phyloP scores from a whole-genome alignment of 768 basidiomycete genomes.

The Paxillus ammoniavirescens region DNA sequence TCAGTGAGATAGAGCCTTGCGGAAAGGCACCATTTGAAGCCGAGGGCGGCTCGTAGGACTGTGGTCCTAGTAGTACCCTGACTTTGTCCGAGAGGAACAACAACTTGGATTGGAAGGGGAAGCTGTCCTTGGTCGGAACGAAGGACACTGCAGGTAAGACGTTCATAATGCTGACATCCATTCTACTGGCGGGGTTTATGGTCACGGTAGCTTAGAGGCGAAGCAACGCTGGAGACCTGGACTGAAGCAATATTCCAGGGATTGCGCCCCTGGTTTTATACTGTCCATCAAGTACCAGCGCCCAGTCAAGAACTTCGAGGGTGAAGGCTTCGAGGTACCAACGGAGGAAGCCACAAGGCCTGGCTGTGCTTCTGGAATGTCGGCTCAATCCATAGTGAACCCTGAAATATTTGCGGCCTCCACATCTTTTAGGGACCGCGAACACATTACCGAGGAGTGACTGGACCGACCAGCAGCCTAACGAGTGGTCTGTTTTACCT shows the following conservation, averaged over 20 bases:
- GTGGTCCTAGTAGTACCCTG: slow-evolving; percentile 33
- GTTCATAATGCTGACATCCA: slow-evolving; percentile 26
- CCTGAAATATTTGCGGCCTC: slow-evolving; percentile 15
- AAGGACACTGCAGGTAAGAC: slow-evolving; percentile 33
- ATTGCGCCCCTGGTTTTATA: slow-evolving; percentile 20
- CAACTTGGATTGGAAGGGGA: slow-evolving; percentile 38
- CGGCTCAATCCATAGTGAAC: slow-evolving; percentile 15
- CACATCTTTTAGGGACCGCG: slow-evolving; percentile 13
- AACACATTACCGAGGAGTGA: slow-evolving; percentile 5
- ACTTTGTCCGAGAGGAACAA: slow-evolving; percentile 31
- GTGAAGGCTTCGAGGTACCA: background rate
- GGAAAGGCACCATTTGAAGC: slow-evolving; percentile 45
- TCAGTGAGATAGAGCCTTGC: slow-evolving; percentile 37
- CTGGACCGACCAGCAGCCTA: slow-evolving; percentile 5
- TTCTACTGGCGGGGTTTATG: background rate
- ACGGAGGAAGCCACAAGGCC: slow-evolving; percentile 11
- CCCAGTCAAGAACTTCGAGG: slow-evolving; percentile 2
- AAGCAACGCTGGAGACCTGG: background rate
- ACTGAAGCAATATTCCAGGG: background rate
- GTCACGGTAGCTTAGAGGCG: background rate
- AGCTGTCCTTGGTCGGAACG: slow-evolving; percentile 34
- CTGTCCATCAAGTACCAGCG: slow-evolving; percentile 2
- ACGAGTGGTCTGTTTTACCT: background rate
- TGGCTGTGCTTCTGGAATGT: slow-evolving; percentile 14
- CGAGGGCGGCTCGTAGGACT: slow-evolving; percentile 25